Base-by-base conservation (phyloP, 169 alveolate genomes). In the Plasmodium vinckei region DNA sequence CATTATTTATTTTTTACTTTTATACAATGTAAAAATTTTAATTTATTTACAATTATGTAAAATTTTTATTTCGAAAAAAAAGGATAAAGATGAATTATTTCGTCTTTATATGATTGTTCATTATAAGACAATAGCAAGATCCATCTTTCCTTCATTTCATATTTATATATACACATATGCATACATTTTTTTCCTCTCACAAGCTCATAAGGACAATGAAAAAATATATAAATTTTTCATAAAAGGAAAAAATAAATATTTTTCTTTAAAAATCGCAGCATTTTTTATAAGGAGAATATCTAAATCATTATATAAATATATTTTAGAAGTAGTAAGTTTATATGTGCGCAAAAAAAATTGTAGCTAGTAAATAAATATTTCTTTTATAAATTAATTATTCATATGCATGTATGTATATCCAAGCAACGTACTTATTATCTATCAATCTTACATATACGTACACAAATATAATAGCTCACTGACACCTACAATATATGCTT, bases 81-180 rank as follows among this genome's bases (percentile, higher is more conserved):
- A 17, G 21, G n/a, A 33, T 39, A 65, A 42, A 21, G 56, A 25
- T 39, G 54, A 21, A 9, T 9, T 33, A 60, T 33, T 69, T 69
- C 42, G 39, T 44, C 47, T 60, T 7, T 15, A 69, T 25, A 19
- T 46, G 10, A 15, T 60, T 69, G 64, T 10, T 54, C 63, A 69
- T 13, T 51, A 51, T 69, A 69, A 69, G 77, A 69, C 77, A 69
- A 60, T 46, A 69, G 27, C 23, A 7, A 57, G 64, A 7, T 13
- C 19, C 53, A 60, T 69, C 23, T 13, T 1, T 27, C 64, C 49
- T 47, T 23, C 64, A 23, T 10, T 1, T 21, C 15, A 21, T 33
- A 15, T 42, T 13, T 51, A 51, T 15, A 51, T 51, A 15, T 13
- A 15, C 46, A 51, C 19, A 51, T 15, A 51, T 51, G 21, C n/a